Conservation (phyloP, 768 basidiomycete genomes). For the Suillus subluteus region DNA sequence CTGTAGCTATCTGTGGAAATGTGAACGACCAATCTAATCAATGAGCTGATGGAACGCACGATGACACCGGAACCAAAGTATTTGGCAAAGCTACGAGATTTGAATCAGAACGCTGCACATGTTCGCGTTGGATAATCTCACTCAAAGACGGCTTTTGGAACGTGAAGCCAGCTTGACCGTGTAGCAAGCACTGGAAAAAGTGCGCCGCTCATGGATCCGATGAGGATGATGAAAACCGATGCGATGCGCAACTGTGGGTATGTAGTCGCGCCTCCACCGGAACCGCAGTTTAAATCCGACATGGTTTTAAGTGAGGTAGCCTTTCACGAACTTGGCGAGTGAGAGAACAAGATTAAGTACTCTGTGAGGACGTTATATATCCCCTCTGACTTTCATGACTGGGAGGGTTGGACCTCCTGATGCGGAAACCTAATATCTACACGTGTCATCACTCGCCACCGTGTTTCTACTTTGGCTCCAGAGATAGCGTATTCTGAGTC, state of each 20-base stretch:
- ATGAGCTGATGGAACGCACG: slow-evolving; percentile 43
- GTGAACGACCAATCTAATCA: slow-evolving; percentile 4
- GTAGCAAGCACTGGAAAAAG: slow-evolving; percentile 72
- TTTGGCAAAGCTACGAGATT: slow-evolving; percentile 68
- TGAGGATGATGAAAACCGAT: slow-evolving; percentile 74
- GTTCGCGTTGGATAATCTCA: slow-evolving; percentile 35
- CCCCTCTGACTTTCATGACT: slow-evolving; percentile 3
- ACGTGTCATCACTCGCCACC: background rate
- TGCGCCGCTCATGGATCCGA: slow-evolving; percentile 60
- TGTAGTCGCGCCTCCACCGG: slow-evolving; percentile 52
- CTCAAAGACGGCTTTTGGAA: slow-evolving; percentile 59
- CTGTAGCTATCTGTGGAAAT: slow-evolving; percentile 74
- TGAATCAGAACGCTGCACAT: slow-evolving; percentile 9
- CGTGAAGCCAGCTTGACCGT: slow-evolving; percentile 49
- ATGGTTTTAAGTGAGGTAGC: slow-evolving; percentile 16
- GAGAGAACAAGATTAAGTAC: background rate
- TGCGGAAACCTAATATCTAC: background rate
- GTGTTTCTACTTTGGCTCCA: background rate
- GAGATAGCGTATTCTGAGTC: too few species aligned
- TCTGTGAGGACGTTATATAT: slow-evolving; percentile 10
- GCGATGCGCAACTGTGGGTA: slow-evolving; percentile 63
- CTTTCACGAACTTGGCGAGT: background rate
- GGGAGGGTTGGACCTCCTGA: slow-evolving; percentile 6
- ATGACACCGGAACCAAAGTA: slow-evolving; percentile 92
- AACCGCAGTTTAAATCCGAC: slow-evolving; percentile 46